These are phyloP conservation scores for Bothriochloa decipiens DNA, from an alignment of 176 grass and related monocot genomes.

Conservation along the genomic window DNA sequence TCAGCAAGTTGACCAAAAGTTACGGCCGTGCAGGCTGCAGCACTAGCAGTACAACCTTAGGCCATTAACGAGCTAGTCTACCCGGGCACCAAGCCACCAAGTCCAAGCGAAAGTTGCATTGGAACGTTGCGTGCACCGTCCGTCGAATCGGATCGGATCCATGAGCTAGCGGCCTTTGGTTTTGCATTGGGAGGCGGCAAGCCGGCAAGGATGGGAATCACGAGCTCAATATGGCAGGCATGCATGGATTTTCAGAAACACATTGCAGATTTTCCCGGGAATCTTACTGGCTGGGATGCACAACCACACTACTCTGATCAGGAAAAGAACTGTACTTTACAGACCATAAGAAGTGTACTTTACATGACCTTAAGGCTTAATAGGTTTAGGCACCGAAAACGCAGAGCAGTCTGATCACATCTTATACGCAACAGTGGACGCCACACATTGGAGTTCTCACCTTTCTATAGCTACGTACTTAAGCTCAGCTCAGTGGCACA, in stretches of 20 bases:
- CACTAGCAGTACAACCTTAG: background rate
- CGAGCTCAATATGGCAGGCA: background rate
- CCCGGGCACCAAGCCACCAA: no score
- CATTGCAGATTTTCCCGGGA: background rate
- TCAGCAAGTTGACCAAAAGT: background rate
- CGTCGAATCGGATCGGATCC: background rate
- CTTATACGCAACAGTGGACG: background rate
- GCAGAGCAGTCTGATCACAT: background rate
- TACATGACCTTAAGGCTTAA: background rate
- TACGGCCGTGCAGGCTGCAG: background rate
- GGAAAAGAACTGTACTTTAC: background rate
- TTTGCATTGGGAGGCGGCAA: background rate
- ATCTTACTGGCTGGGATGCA: background rate
- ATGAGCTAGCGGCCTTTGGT: background rate
- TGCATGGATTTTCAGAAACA: no score
- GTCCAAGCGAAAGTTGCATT: background rate
- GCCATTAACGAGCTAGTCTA: background rate
- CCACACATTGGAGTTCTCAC: no score
- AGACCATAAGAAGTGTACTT: no score
- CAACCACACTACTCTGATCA: background rate
- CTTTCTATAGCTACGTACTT: background rate
- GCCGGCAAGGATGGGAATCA: background rate
- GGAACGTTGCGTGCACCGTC: background rate
- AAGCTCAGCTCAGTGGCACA: background rate
- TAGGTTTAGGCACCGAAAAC: background rate